Percentiles rank a stretch among this genome's conserved stretches.
Conservation (phyloP, 495 filamentous ascomycete species). For the Hapsidospora chrysogenum region DNA sequence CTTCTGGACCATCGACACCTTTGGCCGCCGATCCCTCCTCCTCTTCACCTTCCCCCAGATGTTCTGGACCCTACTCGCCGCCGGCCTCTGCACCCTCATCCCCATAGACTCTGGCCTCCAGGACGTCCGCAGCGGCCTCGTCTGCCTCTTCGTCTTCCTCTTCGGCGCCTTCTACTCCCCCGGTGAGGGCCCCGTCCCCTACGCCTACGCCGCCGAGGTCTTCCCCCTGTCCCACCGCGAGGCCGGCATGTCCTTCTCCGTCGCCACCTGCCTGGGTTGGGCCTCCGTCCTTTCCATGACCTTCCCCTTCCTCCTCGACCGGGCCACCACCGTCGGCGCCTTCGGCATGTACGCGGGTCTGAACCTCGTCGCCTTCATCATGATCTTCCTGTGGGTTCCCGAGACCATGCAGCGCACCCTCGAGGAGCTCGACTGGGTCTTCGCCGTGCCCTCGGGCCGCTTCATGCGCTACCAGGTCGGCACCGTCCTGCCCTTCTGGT, state of each 20-base stretch:
- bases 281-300: slow-evolving; percentile 46
- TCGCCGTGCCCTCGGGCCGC: slow-evolving; percentile 31
- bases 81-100: slow-evolving; percentile 56
- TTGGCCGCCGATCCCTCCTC: slow-evolving; percentile 56
- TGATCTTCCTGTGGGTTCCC: slow-evolving; percentile 62
- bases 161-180: slow-evolving; percentile 59
- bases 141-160: slow-evolving; percentile 56
- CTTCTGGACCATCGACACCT: slow-evolving; percentile 67
- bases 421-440: slow-evolving; percentile 45
- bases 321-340: slow-evolving; percentile 25
- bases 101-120: slow-evolving; percentile 18
- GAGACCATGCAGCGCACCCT: slow-evolving; percentile 69
- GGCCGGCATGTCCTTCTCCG: slow-evolving; percentile 57
- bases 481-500: slow-evolving; percentile 34
- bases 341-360: slow-evolving; percentile 49
- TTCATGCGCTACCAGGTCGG: slow-evolving; percentile 33
- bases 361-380: slow-evolving; percentile 49
- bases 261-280: slow-evolving; percentile 53
- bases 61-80: slow-evolving; percentile 61
- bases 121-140: slow-evolving; percentile 38
- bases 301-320: slow-evolving; percentile 44
- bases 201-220: slow-evolving; percentile 65
- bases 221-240: slow-evolving; percentile 62
- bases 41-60: slow-evolving; percentile 79
- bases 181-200: slow-evolving; percentile 71